These are phyloP conservation scores for Dactylella cylindrospora DNA, from an alignment of 2,329 filamentous ascomycete species.

Conservation along the genomic window DNA sequence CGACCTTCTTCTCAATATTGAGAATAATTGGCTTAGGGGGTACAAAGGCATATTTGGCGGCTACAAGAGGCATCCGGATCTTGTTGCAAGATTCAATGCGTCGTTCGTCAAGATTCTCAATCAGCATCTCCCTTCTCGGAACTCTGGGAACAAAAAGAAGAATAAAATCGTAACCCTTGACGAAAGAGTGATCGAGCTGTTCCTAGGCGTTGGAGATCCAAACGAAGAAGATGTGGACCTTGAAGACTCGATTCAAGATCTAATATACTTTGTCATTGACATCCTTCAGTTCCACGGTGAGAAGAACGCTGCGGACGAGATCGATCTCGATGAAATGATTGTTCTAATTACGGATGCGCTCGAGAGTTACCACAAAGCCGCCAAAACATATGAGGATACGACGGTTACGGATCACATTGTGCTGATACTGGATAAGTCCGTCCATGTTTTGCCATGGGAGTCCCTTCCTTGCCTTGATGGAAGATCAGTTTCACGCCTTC, in stretches of 20 bases:
- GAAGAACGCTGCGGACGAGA: conserved; percentile 93
- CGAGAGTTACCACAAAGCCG: conserved; percentile 66
- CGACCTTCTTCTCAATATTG: conserved; percentile 78
- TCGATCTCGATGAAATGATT: conserved; percentile 90
- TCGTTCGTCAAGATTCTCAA: conserved; percentile 77
- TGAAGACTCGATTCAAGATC: conserved; percentile 85
- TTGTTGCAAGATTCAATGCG: conserved; percentile 73
- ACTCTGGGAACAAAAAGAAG: conserved; percentile 57
- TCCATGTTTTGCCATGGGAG: conserved; percentile 95
- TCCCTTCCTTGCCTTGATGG: conserved; percentile 81
- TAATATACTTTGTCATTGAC: conserved; percentile 94
- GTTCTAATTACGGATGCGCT: conserved; percentile 85
- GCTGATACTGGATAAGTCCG: conserved; percentile 82
- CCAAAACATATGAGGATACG: conserved; percentile 50
- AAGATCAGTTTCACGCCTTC: conserved; percentile 79
- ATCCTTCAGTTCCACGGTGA: conserved; percentile 96
- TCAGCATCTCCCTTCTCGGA: conserved; percentile 79
- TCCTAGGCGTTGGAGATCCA: conserved; percentile 78
- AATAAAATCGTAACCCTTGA: conserved; percentile 57
- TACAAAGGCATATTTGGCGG: conserved; percentile 94
- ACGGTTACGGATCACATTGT: conserved; percentile 69
- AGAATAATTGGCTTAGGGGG: conserved; percentile 90
- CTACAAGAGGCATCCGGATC: conserved; percentile 62
- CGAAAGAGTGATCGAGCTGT: conserved; percentile 75
- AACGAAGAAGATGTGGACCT: conserved; percentile 69